Base-by-base conservation (phyloP, 306 rosid species). In the Begonia peltatifolia region DNA sequence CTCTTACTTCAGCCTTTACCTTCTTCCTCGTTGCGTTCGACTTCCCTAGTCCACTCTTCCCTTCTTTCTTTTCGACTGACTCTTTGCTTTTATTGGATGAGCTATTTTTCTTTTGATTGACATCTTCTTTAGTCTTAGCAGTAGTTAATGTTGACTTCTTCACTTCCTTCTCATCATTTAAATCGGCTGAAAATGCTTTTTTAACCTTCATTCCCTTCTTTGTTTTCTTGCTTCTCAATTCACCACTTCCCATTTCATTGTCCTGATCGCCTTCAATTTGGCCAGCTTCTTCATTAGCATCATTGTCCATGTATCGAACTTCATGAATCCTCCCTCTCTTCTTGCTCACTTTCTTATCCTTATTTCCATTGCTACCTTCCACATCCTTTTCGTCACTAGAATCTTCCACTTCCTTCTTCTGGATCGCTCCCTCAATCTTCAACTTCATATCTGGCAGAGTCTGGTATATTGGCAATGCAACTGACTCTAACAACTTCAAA, bases 301-400 rank as follows among this genome's bases (percentile, higher is more conserved):
- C 64, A 50, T 61, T 64, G 60, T 85, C 95, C 94, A 89, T 78
- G 58, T 82, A 78, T 71, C 68, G 60, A 62, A 85, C 76, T 52
- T 82, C 82, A 53, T 72, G 95, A 60, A 89, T 82, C 68, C 81
- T 74, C 9, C 94, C 94, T 30, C 38, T 30, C 78, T 76, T 84
- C 74, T 70, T 83, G 8, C 38, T 30, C 38, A 7, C 38, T 30
- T 30, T 30, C 38, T 30, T 30, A 30, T 30, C 38, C 38, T 30
- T 30, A 7, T 30, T 30, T 30, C 38, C 38, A 7, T 5, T 5
- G 38, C 38, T 6, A 30, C 38, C 38, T 30, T 30, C 38, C 9
- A 7, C 6, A 30, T 30, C 38, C 38, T 30, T 30, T 30, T 30
- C 38, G 38, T 30, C 8, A 30, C 38, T 7, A 30, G 38, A 30